Evolutionary conservation across 768 basidiomycete genomes (phyloP), one percentile per base, ranked within the genome.

Genomic region (Trichaptum fuscoviolaceum): DNA sequence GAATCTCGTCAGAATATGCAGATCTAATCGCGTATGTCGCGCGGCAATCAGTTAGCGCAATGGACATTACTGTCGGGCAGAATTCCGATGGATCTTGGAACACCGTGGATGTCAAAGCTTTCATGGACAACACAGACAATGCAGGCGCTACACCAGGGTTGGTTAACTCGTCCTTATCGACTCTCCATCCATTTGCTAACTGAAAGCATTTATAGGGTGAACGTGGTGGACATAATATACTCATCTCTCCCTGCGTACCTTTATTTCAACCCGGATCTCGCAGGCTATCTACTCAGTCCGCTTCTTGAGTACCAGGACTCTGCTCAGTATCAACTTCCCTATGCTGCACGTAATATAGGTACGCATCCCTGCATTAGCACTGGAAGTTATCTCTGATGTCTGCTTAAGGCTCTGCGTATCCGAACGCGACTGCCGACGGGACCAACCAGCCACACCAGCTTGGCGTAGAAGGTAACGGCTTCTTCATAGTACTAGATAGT

Each of bases 231-330:
- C 57, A 59, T 67, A 7, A 27, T 71, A 18, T 71, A 70, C 61
- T 65, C 70, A 7, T 62, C 67, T 9, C 67, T 68, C 24, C 70
- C 70, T 6, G 36, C 64, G 17, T 67, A 59, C 23, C 35, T 71
- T 17, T 70, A 70, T 58, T 27, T 68, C 24, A 70, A 71, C 57
- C 30, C 70, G 6, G 63, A 67, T 23, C 66, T 63, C 63, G 65
- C 62, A 15, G 63, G 24, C 35, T 63, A 63, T 20, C 12, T 63
- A 18, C 35, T 74, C 6, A 35, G 61, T 24, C 73, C 73, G 10
- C 63, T 73, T n/a, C 64, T 74, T 30, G 58, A 67, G n/a, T 73
- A 70, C 62, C 67, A 72, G 62, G 52, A 65, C 25, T 69, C 70
- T 18, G 36, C 24, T 27, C 52, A 64, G 26, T 73, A 71, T 65